phyloP scores from a whole-genome alignment of 768 basidiomycete species.

The Leucogyrophana mollusca region DNA sequence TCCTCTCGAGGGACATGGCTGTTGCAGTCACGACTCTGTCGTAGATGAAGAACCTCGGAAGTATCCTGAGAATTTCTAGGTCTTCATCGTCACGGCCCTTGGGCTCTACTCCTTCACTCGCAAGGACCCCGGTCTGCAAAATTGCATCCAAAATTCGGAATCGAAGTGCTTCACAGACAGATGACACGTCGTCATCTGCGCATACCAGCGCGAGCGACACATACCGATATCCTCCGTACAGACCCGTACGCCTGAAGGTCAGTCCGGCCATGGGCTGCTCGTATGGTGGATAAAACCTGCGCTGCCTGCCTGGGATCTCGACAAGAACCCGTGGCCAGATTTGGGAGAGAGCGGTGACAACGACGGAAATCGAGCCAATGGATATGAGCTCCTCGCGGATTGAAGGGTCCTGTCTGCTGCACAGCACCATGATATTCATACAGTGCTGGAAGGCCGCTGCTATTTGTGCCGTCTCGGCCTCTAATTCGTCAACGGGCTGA shows the following conservation, averaged over 20 bases:
- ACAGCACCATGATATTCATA: no score
- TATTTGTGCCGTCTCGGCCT: no score
- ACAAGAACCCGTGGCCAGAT: neutral
- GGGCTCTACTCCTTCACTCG: no score
- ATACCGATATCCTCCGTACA: neutral
- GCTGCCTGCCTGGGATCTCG: no score
- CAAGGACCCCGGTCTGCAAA: neutral
- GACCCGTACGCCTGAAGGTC: neutral
- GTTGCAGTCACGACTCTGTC: neutral
- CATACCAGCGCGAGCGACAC: neutral
- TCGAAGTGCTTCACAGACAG: conserved; percentile 1
- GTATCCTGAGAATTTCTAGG: neutral
- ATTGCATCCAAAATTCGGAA: neutral
- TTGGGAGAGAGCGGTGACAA: neutral
- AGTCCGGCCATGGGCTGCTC: neutral
- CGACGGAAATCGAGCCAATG: neutral
- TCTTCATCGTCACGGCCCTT: neutral
- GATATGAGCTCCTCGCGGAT: neutral
- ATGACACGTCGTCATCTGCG: neutral
- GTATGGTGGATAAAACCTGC: no score
- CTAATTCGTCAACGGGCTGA: no score
- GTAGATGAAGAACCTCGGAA: conserved; percentile 1
- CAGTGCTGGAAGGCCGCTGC: no score
- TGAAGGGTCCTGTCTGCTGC: neutral
- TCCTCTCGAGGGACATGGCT: no score